Conservation (phyloP, 2,329 filamentous ascomycete species). For the Alternaria ventricosa region DNA sequence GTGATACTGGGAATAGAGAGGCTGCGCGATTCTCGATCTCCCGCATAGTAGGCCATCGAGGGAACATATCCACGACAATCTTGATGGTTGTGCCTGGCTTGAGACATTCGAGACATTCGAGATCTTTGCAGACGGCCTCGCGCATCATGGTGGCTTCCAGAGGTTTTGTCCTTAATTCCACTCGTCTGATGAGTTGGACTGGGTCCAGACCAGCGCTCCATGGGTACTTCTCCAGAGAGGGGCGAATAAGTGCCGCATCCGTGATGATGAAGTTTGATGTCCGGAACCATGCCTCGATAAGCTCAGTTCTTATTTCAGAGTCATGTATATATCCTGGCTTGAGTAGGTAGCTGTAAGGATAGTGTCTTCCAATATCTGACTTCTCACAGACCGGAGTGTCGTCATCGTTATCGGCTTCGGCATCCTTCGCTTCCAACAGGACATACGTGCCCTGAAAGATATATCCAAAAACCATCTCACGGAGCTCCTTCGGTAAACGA, state of each 20-base stretch:
- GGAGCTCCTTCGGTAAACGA: background rate
- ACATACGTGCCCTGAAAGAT: background rate
- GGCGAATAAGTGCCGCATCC: background rate
- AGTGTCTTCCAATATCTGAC: background rate
- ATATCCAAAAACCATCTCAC: background rate
- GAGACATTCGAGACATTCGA: background rate
- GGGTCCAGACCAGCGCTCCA: background rate
- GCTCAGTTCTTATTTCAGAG: background rate
- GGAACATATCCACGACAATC: too few species aligned
- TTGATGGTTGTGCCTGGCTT: background rate
- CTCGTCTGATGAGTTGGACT: background rate
- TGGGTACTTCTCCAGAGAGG: background rate
- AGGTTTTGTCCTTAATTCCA: background rate
- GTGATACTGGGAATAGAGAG: rapidly evolving
- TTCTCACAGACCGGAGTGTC: rapidly evolving
- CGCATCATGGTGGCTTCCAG: background rate
- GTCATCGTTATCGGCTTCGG: background rate
- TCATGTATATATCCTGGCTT: background rate
- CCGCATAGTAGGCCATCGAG: too few species aligned
- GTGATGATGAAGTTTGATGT: background rate
- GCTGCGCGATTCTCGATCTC: background rate
- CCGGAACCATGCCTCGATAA: background rate
- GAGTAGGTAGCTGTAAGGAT: background rate
- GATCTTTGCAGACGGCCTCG: background rate
- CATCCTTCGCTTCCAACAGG: background rate